Evolutionary conservation across 176 grass and related monocot genomes (phyloP), one percentile per base, ranked within the genome.

Genomic region (Microstegium vimineum): DNA sequence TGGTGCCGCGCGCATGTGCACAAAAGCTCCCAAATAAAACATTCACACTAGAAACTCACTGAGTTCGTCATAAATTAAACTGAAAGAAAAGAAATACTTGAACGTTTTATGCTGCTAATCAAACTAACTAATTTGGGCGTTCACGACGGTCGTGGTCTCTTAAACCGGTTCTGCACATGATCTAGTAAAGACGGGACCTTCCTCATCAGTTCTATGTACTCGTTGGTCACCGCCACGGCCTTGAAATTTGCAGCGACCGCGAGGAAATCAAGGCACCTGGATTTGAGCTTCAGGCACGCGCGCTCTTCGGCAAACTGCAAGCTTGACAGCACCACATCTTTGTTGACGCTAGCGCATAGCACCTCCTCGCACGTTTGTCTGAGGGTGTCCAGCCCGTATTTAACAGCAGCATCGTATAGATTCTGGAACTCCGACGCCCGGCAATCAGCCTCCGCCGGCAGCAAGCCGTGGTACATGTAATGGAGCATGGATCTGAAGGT

Each of bases 221-320:
- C 51, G 12, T 25, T 40, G 30, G 74, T 62, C 1, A 75, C 43
- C 4, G 9, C 65, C 22, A 78, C 74, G 5, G 60, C 41, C 74
- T 78, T 46, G 37, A 85, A 85, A 18, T 78, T 61, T 0, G 77
- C 20, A 10, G 27, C 28, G 4, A 27, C 9, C 0, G 74, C 14
- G 0, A 86, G 75, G 67, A 86, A 86, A 65, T 79, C 75, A 63
- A 86, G 60, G 83, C 74, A 85, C 74, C 27, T 71, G 3, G 9
- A 23, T 10, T 85, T 85, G 64, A 85, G 83, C 42, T 26, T 47
- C 3, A 4, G 22, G 37, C 56, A 86, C 1, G 32, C 16, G 5
- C 28, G 67, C 23, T 30, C 32, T 36, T 73, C 56, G 0, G 41
- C 43, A 3, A 79, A 62, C 57, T 52, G 31, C 23, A 73, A 23